Evolutionary conservation across 495 filamentous ascomycete species (phyloP).

Genomic region (Lasiosphaeria hispida): DNA sequence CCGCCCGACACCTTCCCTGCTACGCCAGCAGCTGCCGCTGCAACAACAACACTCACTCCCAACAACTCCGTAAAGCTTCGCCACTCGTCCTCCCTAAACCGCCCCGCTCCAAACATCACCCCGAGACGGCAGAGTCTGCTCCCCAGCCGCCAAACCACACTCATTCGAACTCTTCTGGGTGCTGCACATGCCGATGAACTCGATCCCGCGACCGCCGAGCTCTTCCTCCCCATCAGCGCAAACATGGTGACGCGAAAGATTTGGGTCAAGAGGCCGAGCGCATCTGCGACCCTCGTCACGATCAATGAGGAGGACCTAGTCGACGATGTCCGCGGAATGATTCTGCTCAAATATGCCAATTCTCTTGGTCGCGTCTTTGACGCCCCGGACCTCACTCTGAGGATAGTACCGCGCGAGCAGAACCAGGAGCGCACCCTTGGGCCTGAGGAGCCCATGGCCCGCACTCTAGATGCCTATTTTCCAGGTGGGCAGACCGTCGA

Average conservation of each 20-base stretch:
- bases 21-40: slow-evolving; percentile 11
- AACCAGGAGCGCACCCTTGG: slow-evolving; percentile 71
- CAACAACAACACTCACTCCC: slow-evolving; percentile 5
- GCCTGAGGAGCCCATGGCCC: slow-evolving; percentile 81
- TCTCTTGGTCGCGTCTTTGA: slow-evolving; percentile 86
- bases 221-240: slow-evolving; percentile 39
- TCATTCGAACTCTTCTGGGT: slow-evolving; percentile 48
- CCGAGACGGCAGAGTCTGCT: slow-evolving; percentile 47
- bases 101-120: slow-evolving; percentile 21
- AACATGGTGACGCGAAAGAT: slow-evolving; percentile 75
- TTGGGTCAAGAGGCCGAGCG: slow-evolving; percentile 86
- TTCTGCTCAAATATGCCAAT: slow-evolving; percentile 89
- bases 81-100: slow-evolving; percentile 23
- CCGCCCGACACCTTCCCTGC: slow-evolving; percentile 12
- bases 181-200: slow-evolving; percentile 32
- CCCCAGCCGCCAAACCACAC: slow-evolving; percentile 44
- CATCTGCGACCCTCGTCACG: slow-evolving; percentile 81
- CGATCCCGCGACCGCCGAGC: slow-evolving; percentile 27
- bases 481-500: slow-evolving; percentile 86
- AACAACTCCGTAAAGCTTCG: slow-evolving; percentile 12
- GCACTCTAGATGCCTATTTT: slow-evolving; percentile 79
- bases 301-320: slow-evolving; percentile 87
- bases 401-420: slow-evolving; percentile 82
- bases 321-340: slow-evolving; percentile 90
- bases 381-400: slow-evolving; percentile 81